phyloP scores from a whole-genome alignment of 208 protist species.

The Leishmania braziliensis region DNA sequence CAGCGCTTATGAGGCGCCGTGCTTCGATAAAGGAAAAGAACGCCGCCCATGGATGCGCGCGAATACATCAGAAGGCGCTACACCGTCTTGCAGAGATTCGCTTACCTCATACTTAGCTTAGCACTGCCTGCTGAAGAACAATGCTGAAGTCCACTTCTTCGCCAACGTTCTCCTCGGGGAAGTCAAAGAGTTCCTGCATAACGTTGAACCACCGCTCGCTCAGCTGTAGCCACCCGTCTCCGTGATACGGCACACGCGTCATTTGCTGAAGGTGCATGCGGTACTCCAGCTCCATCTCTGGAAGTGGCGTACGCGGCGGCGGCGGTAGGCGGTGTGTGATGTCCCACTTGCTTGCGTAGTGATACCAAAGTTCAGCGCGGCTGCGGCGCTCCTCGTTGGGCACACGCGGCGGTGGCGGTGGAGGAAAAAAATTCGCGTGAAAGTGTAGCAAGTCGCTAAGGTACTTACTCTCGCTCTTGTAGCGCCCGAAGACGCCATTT shows the following conservation, averaged over 20 bases:
- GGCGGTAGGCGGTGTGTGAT: slow-evolving; percentile 79
- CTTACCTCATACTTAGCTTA: neutral
- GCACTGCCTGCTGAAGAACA: slow-evolving; percentile 48
- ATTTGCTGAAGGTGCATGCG: slow-evolving; percentile 40
- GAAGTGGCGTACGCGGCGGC: slow-evolving; percentile 74
- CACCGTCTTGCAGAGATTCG: too few species aligned
- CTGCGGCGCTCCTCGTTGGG: slow-evolving; percentile 43
- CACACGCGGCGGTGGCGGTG: slow-evolving; percentile 68
- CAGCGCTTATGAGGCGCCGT: too few species aligned
- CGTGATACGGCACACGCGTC: slow-evolving; percentile 75
- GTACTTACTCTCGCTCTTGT: slow-evolving; percentile 66
- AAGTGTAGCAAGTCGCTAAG: slow-evolving; percentile 81
- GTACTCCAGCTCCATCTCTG: slow-evolving; percentile 75
- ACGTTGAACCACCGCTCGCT: slow-evolving; percentile 71
- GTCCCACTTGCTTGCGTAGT: slow-evolving; percentile 84
- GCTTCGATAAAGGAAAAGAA: neutral
- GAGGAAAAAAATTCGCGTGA: slow-evolving; percentile 82
- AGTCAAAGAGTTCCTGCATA: slow-evolving; percentile 70
- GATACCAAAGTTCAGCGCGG: slow-evolving; percentile 74
- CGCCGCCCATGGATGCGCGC: neutral
- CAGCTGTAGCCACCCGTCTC: slow-evolving; percentile 67
- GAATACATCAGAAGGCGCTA: neutral
- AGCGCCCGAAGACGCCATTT: neutral
- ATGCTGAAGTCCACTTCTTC: slow-evolving; percentile 34
- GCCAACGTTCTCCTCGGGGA: slow-evolving; percentile 57